A percentile compares a stretch with the other conserved stretches of the same genome.
Conservation (phyloP, 192 early-diverging fungal genomes). For the Bifiguratus adelaidae region DNA sequence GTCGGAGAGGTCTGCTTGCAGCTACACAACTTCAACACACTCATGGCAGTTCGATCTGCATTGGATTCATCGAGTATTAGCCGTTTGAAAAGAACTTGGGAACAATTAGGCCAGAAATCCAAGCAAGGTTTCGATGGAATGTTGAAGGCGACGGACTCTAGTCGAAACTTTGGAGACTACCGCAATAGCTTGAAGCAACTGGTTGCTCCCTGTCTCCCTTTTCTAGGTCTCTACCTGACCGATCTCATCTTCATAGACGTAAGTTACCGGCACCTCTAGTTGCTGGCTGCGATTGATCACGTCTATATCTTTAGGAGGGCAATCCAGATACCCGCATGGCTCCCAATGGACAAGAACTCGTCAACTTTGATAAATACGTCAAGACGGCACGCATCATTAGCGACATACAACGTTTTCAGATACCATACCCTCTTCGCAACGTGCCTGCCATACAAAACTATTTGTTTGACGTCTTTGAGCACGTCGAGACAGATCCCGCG, state of each 20-base stretch:
- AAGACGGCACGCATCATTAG: slow-evolving; percentile 46
- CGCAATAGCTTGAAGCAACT: slow-evolving; percentile 28
- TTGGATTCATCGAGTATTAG: slow-evolving; percentile 60
- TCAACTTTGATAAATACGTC: slow-evolving; percentile 79
- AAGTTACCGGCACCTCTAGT: no score
- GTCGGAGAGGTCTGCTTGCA: slow-evolving; percentile 38
- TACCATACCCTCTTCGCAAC: slow-evolving; percentile 54
- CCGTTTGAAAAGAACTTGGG: slow-evolving; percentile 61
- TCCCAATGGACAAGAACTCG: slow-evolving; percentile 21
- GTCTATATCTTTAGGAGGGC: no score
- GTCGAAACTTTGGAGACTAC: slow-evolving; percentile 57
- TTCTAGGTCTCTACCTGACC: slow-evolving; percentile 68
- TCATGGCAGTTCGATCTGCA: slow-evolving; percentile 71
- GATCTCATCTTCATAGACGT: slow-evolving; percentile 79
- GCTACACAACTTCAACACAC: slow-evolving; percentile 59
- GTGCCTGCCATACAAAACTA: slow-evolving; percentile 72
- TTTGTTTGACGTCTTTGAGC: slow-evolving; percentile 42
- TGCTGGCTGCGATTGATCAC: no score
- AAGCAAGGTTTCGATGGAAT: slow-evolving; percentile 45
- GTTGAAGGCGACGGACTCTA: slow-evolving; percentile 44
- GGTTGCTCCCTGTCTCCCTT: slow-evolving; percentile 60
- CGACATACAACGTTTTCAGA: slow-evolving; percentile 70
- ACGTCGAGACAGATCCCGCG: slow-evolving; percentile 47
- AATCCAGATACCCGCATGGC: slow-evolving; percentile 50
- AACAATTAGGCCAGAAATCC: slow-evolving; percentile 54